These are phyloP conservation scores for Rhizopus arrhizus DNA, from an alignment of 371 early-diverging fungal genomes.

Conservation along the genomic window DNA sequence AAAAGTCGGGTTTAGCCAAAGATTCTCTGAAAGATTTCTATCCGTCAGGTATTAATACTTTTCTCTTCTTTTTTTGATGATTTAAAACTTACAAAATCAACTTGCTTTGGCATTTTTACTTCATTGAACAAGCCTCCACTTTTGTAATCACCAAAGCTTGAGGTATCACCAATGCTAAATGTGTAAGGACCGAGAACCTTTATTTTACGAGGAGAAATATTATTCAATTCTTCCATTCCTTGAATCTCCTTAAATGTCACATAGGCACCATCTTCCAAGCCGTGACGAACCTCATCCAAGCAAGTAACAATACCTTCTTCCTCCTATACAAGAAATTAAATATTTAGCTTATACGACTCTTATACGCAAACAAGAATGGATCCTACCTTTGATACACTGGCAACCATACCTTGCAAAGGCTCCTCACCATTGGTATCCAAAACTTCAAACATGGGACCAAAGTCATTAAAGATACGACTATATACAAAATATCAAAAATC, in stretches of 20 bases:
- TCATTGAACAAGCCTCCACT: conserved; percentile 92
- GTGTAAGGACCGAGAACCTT: conserved; percentile 93
- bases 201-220: conserved; percentile 77
- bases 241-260: conserved; percentile 93
- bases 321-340: conserved; percentile 49
- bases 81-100: conserved; percentile 73
- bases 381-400: conserved; percentile 75
- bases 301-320: conserved; percentile 91
- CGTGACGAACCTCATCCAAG: conserved; percentile 95
- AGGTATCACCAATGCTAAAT: conserved; percentile 93
- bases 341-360: not conserved
- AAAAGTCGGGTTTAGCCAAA: conserved; percentile 80
- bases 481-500: conserved; percentile 5
- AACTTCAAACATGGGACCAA: conserved; percentile 89
- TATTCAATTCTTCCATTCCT: conserved; percentile 92
- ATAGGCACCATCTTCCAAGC: conserved; percentile 94
- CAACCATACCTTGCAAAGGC: conserved; percentile 92
- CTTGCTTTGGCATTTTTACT: conserved; percentile 86
- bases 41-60: not conserved
- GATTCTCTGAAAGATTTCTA: conserved; percentile 77
- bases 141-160: conserved; percentile 70
- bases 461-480: conserved; percentile 93
- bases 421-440: conserved; percentile 95
- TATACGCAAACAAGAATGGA: not conserved
- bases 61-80: not conserved